These are phyloP conservation scores for Irpex sp. DNA, from an alignment of 1,284 basidiomycete genomes.

Conservation along the genomic window DNA sequence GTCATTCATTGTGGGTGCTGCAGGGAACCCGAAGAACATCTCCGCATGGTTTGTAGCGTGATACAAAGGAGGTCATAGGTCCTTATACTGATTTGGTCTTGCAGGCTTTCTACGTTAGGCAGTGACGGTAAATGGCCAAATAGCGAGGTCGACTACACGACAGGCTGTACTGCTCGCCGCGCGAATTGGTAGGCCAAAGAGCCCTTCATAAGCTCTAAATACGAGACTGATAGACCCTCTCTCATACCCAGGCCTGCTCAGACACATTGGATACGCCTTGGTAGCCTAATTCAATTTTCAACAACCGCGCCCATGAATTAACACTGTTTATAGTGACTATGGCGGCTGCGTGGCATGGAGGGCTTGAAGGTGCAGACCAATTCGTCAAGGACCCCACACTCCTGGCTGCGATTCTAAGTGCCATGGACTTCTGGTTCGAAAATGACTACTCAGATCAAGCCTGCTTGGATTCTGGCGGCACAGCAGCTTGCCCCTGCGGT, in stretches of 20 bases:
- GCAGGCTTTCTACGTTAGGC: conserved; percentile 42
- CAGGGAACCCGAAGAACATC: conserved; percentile 13
- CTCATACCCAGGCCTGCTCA: conserved; percentile 43
- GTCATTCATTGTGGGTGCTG: conserved; percentile 19
- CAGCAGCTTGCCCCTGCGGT: conserved; percentile 45
- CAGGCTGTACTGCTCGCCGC: conserved; percentile 53
- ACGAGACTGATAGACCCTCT: not conserved
- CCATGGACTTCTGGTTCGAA: conserved; percentile 64
- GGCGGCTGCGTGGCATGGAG: conserved; percentile 56
- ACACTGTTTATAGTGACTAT: conserved; percentile 31
- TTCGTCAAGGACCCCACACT: conserved; percentile 38
- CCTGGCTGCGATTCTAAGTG: conserved; percentile 39
- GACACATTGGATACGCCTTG: conserved; percentile 56
- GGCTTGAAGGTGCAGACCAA: conserved; percentile 32
- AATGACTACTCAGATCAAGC: conserved; percentile 51
- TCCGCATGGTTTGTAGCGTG: conserved; percentile 15
- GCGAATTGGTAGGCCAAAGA: conserved; percentile 48
- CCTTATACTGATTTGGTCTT: not conserved
- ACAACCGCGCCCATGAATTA: not conserved
- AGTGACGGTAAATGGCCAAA: conserved; percentile 54
- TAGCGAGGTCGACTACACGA: conserved; percentile 50
- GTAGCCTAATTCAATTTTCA: conserved; percentile 30
- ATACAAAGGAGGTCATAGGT: not conserved
- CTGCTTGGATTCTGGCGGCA: conserved; percentile 54
- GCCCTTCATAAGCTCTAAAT: not conserved